Conservation (phyloP, 2,329 filamentous ascomycete species). For the Stagonosporopsis rhizophila region DNA sequence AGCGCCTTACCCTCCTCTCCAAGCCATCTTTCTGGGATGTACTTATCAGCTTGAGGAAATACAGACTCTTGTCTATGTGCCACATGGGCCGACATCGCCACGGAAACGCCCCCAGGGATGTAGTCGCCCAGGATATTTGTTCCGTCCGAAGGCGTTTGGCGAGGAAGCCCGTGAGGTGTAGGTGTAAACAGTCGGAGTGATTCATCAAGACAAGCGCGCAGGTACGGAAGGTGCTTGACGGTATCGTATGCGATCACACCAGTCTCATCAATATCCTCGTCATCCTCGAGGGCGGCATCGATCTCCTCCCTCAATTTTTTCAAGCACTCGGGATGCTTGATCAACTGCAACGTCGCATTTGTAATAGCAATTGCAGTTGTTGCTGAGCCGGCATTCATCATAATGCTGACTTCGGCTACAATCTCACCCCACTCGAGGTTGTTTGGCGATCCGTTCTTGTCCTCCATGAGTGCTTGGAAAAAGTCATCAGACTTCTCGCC, state of each 20-base stretch:
- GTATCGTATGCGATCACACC: conserved; percentile 39
- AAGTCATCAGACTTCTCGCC: conserved; percentile 67
- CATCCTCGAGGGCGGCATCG: conserved; percentile 37
- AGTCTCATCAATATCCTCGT: conserved; percentile 35
- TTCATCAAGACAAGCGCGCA: conserved; percentile 55
- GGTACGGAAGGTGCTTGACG: conserved; percentile 43
- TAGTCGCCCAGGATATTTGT: conserved; percentile 38
- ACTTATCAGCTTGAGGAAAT: conserved; percentile 42
- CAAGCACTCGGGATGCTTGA: conserved; percentile 54
- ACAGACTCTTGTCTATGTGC: conserved; percentile 48
- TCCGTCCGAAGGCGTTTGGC: conserved; percentile 42
- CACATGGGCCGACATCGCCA: conserved; percentile 56
- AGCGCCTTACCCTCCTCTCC: conserved; percentile 41
- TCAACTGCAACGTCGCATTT: conserved; percentile 61
- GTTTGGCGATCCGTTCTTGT: conserved; percentile 54
- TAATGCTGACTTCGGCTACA: conserved; percentile 62
- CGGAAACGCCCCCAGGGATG: conserved; percentile 35
- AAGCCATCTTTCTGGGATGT: conserved; percentile 49
- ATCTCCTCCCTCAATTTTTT: conserved; percentile 36
- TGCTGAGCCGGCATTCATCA: conserved; percentile 59
- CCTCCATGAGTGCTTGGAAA: conserved; percentile 63
- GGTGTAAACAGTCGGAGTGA: conserved; percentile 56
- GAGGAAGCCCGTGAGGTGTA: conserved; percentile 50
- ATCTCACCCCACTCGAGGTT: conserved; percentile 66
- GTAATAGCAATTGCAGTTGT: conserved; percentile 62